These are phyloP conservation scores for Isatis tinctoria DNA, from an alignment of 345 rosid genomes.

Conservation along the genomic window DNA sequence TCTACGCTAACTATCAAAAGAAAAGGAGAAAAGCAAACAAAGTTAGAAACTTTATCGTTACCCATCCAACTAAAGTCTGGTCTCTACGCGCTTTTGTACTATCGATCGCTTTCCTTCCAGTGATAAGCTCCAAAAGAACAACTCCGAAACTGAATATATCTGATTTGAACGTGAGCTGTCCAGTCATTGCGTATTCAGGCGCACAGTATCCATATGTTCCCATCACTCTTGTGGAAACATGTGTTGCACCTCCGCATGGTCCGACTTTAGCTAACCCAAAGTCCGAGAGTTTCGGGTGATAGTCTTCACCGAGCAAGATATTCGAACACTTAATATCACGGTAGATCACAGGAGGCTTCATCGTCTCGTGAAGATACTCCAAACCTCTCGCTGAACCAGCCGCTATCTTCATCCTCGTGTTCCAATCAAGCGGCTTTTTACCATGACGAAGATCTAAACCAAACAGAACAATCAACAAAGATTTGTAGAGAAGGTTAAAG, in stretches of 20 bases:
- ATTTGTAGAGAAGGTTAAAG: no score
- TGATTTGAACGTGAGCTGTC: conserved; percentile 77
- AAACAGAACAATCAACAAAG: background rate
- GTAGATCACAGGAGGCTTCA: conserved; percentile 78
- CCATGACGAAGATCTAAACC: conserved; percentile 47
- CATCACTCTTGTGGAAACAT: conserved; percentile 93
- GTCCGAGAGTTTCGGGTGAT: conserved; percentile 38
- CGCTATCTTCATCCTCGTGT: conserved; percentile 69
- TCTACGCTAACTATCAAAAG: background rate
- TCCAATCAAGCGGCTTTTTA: conserved; percentile 56
- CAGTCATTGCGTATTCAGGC: conserved; percentile 50
- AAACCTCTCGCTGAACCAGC: conserved; percentile 82
- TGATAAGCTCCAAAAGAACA: conserved; percentile 74
- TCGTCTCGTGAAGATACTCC: conserved; percentile 75
- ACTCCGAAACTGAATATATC: conserved; percentile 89
- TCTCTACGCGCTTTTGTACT: conserved; percentile 38
- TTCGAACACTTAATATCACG: conserved; percentile 90
- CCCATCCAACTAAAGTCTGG: conserved; percentile 80
- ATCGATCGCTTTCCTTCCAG: conserved; percentile 76
- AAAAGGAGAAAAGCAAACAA: background rate
- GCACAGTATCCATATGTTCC: conserved; percentile 88
- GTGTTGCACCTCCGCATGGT: conserved; percentile 77
- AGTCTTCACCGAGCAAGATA: conserved; percentile 72
- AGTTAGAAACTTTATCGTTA: conserved; percentile 27
- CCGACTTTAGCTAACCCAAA: conserved; percentile 94